phyloP scores from a whole-genome alignment of 2,329 filamentous ascomycete genomes.

The Colletotrichum simmondsii region DNA sequence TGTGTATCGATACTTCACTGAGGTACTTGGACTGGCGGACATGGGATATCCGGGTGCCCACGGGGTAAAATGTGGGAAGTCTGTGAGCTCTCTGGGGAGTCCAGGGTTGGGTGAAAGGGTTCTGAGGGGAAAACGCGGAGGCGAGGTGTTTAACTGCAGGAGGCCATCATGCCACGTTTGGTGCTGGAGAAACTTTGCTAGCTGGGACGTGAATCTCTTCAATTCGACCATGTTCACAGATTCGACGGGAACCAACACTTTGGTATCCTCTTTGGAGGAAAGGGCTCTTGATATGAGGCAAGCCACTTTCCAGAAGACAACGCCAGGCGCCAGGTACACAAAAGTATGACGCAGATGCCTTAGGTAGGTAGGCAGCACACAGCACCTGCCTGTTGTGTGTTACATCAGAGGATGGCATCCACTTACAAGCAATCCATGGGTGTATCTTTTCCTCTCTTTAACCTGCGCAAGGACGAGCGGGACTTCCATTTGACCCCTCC shows the following conservation, averaged over 20 bases:
- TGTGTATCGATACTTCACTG: too few relatives aligned
- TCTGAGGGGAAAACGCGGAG: constrained; percentile 15
- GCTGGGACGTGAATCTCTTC: neutral
- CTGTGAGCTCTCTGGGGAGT: constrained; percentile 6
- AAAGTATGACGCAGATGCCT: neutral
- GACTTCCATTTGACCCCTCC: constrained; percentile 32
- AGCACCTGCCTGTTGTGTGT: neutral
- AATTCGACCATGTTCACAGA: neutral
- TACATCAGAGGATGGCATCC: constrained; percentile 23
- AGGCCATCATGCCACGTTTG: neutral
- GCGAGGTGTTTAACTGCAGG: constrained; percentile 11
- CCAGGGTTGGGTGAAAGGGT: constrained; percentile 14
- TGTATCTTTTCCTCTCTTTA: neutral
- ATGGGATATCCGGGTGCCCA: constrained; percentile 17
- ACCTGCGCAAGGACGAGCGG: constrained; percentile 18
- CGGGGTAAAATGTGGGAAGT: constrained; percentile 30
- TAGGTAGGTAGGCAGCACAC: neutral
- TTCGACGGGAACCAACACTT: too few relatives aligned
- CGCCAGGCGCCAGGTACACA: neutral
- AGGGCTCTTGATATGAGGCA: neutral
- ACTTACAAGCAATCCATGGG: neutral
- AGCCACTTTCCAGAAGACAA: neutral
- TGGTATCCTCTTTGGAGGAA: neutral
- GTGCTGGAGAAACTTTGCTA: too few relatives aligned
- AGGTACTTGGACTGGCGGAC: neutral